Evolutionary conservation across 2,329 filamentous ascomycete genomes (phyloP), one percentile per base, ranked within the genome.

Genomic region (Sporothrix luriei): DNA sequence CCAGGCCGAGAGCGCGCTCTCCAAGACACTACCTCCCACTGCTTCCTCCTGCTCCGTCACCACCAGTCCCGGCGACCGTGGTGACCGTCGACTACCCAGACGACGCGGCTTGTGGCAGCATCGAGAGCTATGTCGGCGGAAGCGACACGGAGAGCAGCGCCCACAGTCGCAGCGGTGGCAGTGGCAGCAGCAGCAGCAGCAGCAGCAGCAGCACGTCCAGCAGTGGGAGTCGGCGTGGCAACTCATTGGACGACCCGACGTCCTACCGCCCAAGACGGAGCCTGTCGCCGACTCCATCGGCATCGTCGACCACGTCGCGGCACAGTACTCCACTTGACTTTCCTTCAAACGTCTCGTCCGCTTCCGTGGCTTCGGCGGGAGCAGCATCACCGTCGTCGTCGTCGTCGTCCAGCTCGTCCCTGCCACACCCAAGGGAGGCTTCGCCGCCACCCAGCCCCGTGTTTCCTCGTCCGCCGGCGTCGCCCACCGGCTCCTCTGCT

Each of bases 81-180:
- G 61, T 65, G 61, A 65, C 43, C 7, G 7, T 49, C 4, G 61
- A 33, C 26, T 29, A 49, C 10, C 61, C 61, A 16, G 40, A 21
- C 11, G 13, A n/a, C n/a, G 21, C 43, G 1, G 26, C 21, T 6
- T 59, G 52, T 7, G 33, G 11, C 29, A 68, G 26, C 24, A 6
- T 0, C 14, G 55, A 21, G 26, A 59, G 66, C 46, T 4, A 1
- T 40, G 46, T 61, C 6, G 43, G 55, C 46, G 66, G 55, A 26
- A 68, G 66, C 29, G 66, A 68, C 54, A 61, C 40, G 3, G 66
- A 68, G 7, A 49, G 46, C 11, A 29, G 43, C n/a, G 46, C 0
- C 6, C n/a, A 24, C 40, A 49, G 54, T 7, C 38, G 29, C 24
- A 33, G 9, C 43, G n/a, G 52, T 16, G 40, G n/a, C n/a, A 40